These are phyloP conservation scores for Calonectria montana DNA, from an alignment of 2,329 filamentous ascomycete genomes.

Conservation along the genomic window DNA sequence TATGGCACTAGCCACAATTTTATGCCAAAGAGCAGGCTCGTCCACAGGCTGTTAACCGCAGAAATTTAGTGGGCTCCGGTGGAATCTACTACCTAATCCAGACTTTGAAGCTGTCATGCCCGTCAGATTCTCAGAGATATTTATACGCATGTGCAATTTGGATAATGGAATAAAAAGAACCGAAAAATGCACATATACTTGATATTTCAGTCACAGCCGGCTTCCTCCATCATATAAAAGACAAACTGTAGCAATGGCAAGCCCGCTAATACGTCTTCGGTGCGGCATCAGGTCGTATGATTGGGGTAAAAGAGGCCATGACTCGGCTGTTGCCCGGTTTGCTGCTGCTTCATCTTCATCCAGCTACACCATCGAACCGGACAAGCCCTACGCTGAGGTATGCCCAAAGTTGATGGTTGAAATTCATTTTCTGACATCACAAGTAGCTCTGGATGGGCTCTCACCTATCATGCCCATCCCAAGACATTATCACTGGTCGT, in stretches of 20 bases:
- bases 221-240: background rate
- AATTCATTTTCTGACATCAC: background rate
- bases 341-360: constrained; percentile 85
- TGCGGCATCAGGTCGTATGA: constrained; percentile 98
- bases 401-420: too few species aligned
- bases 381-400: constrained; percentile 93
- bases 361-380: constrained; percentile 80
- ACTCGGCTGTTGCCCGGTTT: constrained; percentile 90
- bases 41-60: too few species aligned
- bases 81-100: too few species aligned
- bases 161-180: too few species aligned
- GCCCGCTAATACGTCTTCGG: constrained; percentile 86
- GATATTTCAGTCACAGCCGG: background rate
- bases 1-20: too few species aligned
- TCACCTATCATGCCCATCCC: constrained; percentile 94
- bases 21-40: too few species aligned
- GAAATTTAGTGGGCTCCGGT: too few species aligned
- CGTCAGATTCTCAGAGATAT: too few species aligned
- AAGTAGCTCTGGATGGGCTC: constrained; percentile 97
- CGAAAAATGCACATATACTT: too few species aligned
- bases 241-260: constrained; percentile 62
- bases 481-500: constrained; percentile 84
- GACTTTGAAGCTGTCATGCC: too few species aligned
- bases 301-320: constrained; percentile 93
- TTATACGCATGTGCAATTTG: too few species aligned